These are phyloP conservation scores for Vairimorpha ceranae DNA, from an alignment of 371 early-diverging fungal genomes.

Conservation along the genomic window DNA sequence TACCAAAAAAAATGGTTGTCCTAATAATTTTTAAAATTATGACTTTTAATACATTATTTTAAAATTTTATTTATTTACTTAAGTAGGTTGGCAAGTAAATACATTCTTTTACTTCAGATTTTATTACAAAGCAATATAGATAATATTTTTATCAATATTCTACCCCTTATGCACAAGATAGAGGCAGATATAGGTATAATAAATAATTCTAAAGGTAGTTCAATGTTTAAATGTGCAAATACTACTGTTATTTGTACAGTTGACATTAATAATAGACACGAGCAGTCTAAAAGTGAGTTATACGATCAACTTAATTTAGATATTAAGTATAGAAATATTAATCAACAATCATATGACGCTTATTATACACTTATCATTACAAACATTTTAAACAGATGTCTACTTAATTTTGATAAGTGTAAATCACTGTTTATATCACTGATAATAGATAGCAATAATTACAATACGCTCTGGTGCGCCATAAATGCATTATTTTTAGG, in stretches of 20 bases:
- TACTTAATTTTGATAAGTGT: conserved; percentile 19
- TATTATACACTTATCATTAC: conserved; percentile 24
- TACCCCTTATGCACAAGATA: neutral
- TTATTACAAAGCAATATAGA: neutral
- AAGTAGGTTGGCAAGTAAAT: too few relatives aligned
- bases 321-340: conserved; percentile 23
- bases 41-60: too few relatives aligned
- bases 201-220: neutral
- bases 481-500: conserved; percentile 41
- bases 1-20: too few relatives aligned
- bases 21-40: too few relatives aligned
- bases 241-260: neutral
- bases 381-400: conserved; percentile 15
- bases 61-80: too few relatives aligned
- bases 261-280: conserved; percentile 2
- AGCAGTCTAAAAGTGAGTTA: neutral
- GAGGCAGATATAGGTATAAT: neutral
- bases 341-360: conserved; percentile 13
- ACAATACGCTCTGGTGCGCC: conserved; percentile 39
- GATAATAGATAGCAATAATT: neutral
- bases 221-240: neutral
- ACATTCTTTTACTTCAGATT: neutral
- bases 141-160: neutral
- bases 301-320: neutral
- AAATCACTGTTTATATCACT: conserved; percentile 21